Evolutionary conservation across 202 grass and related monocot species (phyloP), one percentile per base, ranked within the genome.

Genomic region (Sporobolus alterniflorus): DNA sequence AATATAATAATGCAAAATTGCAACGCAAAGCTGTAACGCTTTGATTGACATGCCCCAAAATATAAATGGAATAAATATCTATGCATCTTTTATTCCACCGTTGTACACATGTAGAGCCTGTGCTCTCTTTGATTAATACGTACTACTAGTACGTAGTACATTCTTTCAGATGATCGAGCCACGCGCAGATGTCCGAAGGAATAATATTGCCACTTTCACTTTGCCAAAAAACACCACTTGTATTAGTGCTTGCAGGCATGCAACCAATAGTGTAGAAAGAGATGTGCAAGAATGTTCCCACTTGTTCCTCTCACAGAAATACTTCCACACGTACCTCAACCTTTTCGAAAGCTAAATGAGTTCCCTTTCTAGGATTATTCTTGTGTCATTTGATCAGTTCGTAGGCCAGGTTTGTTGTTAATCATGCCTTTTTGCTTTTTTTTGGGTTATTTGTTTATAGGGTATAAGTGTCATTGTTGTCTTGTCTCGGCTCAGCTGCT

Each of bases 361-460:
- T 65, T 57, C 21, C 62, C 54, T 81, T 85, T 81, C 36, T 52
- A 40, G 48, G 55, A 81, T 89, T 89, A 89, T 89, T 85, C 82
- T 76, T 76, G 82, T 55, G 28, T 54, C 21, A 52, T 64, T 75
- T 31, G 14, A 76, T 63, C 33, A 59, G 15, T 25, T 65, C 60
- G 47, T 80, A 43, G 46, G 41, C 64, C 26, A 18, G 82, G 20
- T 46, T 40, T 61, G 25, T 52, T 57, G 25, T 34, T 60, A 9
- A 29, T 29, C 73, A 61, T 0, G 12, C 25, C 11, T 60, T 2
- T 2, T n/a, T 20, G 11, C 11, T 60, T 2, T 2, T n/a, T 20
- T 44, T 61, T 44, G 16, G 43, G 33, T 1, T 34, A 55, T 25
- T 66, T 43, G 40, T 82, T 63, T 28, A 13, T 39, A 11, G 50